phyloP scores from a whole-genome alignment of 805 yeast species.

The Maudiozyma pseudohumilis region DNA sequence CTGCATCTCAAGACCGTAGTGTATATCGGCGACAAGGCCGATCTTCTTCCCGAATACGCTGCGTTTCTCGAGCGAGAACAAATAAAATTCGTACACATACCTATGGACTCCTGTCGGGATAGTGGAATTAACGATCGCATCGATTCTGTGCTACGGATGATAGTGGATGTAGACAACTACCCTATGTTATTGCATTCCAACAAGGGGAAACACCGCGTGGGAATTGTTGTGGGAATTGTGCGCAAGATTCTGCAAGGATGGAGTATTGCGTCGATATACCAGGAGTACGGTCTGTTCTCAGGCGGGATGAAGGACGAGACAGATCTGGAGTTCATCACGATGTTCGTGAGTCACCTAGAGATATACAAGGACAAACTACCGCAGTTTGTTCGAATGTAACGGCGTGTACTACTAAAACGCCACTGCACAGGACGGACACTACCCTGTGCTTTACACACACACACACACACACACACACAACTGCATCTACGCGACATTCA shows the following conservation, averaged over 20 bases:
- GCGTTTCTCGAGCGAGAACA: slow-evolving; percentile 52
- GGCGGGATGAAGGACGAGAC: slow-evolving; percentile 80
- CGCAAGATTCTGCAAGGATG: slow-evolving; percentile 83
- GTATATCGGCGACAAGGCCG: slow-evolving; percentile 71
- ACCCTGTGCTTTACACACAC: too few relatives aligned
- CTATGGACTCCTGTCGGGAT: slow-evolving; percentile 66
- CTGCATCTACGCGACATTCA: too few relatives aligned
- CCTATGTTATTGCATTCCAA: slow-evolving; percentile 88
- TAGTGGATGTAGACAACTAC: slow-evolving; percentile 58
- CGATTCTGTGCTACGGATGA: slow-evolving; percentile 43
- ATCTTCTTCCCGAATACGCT: slow-evolving; percentile 42
- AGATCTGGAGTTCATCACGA: slow-evolving; percentile 83
- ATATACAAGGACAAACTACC: slow-evolving; percentile 46
- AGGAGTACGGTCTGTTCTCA: slow-evolving; percentile 87
- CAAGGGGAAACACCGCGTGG: slow-evolving; percentile 95
- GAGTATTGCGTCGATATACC: slow-evolving; percentile 87
- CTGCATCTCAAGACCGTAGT: slow-evolving; percentile 70
- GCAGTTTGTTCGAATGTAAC: slow-evolving; percentile 42
- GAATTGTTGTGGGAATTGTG: slow-evolving; percentile 86
- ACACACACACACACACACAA: too few relatives aligned
- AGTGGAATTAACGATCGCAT: slow-evolving; percentile 55
- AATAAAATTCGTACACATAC: slow-evolving; percentile 48
- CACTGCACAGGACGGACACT: too few relatives aligned
- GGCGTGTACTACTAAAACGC: too few relatives aligned
- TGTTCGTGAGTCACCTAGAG: slow-evolving; percentile 55